Evolutionary conservation across 164 flowering plant species (phyloP), one percentile per base, ranked within the genome.

Genomic region (Piper betle): DNA sequence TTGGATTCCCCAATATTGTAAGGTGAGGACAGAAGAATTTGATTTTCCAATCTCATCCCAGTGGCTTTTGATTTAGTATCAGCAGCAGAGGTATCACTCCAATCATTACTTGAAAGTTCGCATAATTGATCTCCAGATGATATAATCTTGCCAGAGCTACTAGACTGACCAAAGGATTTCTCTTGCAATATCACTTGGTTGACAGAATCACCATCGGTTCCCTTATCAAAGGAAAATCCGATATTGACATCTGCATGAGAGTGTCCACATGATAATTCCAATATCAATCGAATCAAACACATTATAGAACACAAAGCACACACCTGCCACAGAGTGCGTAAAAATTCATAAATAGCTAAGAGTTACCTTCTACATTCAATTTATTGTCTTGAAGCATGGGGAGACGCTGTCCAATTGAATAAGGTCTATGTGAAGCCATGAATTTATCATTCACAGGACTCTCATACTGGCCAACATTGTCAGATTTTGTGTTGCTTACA

Each of bases 351-450:
- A 25, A 25, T 25, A 25, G 33, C 33, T 25, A 1, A 25, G 33
- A 25, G 33, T 25, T 70, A 85, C 88, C 90, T 84, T 79, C 86
- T 53, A 67, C 57, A 64, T 60, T 77, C 50, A 72, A 68, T 58
- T 71, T 76, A 71, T 69, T 64, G 63, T 78, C 83, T 42, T 66
- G 58, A 63, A 62, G 65, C 1, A 52, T 60, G 56, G 64, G 75
- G 37, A 42, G 73, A 62, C 71, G 78, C 56, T 69, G 78, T 57
- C 86, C 64, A 60, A 54, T 77, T 10, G 63, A 40, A 62, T 69
- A 73, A 50, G 80, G 69, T 40, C 75, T 76, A 64, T 62, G 55
- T 18, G 70, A 43, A 17, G 58, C 68, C 16, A 61, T 37, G 63
- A 71, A 76, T 72, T 69, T 79, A 52, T 74, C 85, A 62, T 64